These are phyloP conservation scores for Eleusine coracana DNA, from an alignment of 176 grass and related monocot genomes.

Conservation along the genomic window DNA sequence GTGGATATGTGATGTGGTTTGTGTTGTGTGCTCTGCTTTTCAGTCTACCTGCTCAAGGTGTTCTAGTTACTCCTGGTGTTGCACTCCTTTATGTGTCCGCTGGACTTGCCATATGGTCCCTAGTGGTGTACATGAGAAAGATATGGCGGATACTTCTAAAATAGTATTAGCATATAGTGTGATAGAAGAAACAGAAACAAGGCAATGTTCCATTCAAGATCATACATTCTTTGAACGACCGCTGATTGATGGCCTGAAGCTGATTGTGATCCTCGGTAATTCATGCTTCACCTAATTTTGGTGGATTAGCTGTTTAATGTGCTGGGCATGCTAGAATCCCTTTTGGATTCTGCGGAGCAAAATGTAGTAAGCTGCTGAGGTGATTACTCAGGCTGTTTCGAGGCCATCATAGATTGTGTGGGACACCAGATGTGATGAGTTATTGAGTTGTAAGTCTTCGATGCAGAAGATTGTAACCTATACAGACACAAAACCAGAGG, in stretches of 20 bases:
- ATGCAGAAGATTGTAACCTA: conserved; percentile 46
- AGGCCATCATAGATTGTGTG: conserved; percentile 25
- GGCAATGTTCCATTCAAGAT: conserved; percentile 30
- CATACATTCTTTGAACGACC: conserved; percentile 38
- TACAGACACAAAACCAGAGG: conserved; percentile 39
- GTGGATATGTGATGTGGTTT: not conserved
- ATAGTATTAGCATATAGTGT: conserved; percentile 58
- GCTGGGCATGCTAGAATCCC: conserved; percentile 24
- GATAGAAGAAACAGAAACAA: conserved; percentile 53
- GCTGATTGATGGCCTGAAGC: conserved; percentile 33
- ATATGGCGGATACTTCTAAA: conserved; percentile 91
- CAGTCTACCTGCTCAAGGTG: conserved; percentile 57
- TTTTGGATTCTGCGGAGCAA: conserved; percentile 41
- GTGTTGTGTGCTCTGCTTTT: conserved; percentile 29
- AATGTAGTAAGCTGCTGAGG: conserved; percentile 37
- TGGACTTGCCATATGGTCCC: conserved; percentile 90
- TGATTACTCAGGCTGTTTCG: conserved; percentile 26
- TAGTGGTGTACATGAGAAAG: conserved; percentile 93
- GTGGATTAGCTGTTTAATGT: conserved; percentile 33
- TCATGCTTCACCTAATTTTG: conserved; percentile 9
- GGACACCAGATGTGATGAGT: conserved; percentile 30
- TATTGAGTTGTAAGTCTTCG: not conserved
- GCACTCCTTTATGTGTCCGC: conserved; percentile 84
- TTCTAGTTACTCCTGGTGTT: conserved; percentile 60
- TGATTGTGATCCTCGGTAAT: conserved; percentile 39